Base-by-base conservation (phyloP, 768 basidiomycete genomes). In the Tremella fuciformis region DNA sequence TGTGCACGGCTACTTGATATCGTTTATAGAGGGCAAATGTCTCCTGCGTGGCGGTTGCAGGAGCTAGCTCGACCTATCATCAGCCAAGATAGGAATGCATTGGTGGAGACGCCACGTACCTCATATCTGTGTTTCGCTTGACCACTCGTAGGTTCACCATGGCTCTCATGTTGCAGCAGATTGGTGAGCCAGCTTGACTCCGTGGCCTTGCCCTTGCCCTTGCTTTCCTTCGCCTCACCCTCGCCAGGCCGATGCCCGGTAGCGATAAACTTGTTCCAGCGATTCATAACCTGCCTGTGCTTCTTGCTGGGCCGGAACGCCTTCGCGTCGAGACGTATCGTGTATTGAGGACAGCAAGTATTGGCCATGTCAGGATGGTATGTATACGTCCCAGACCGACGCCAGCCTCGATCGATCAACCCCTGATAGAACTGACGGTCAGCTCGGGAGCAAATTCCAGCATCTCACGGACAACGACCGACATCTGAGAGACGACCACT, bases 341-440 rank as follows among this genome's bases (percentile, higher is more conserved):
- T 91, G 73, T 96, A 94, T 65, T 91, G 88, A 0, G 93, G 90
- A 73, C 94, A 98, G 73, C 94, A 97, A 9, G 91, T 87, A 4
- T 77, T 74, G 62, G 80, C 82, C 76, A 93, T 80, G 75, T 93
- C 85, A 3, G 92, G 92, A 62, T 89, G 90, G 37, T 29, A n/a
- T 24, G 8, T 22, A 13, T 21, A 40, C 21, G 8, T 25, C 26
- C 16, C 22, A 26, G 29, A n/a, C 1, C 25, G 13, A 25, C 41
- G 22, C 18, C 9, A 44, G 1, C 1, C 39, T 3, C 34, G 8
- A 18, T 37, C 25, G 24, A 7, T 16, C 51, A 21, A 16, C 49
- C 49, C 25, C 19, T 50, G n/a, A 8, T 50, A 16, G 34, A 57
- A 19, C 19, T 22, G 13, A 13, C 19, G 34, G 9, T 26, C 34